A percentile compares a stretch with the other conserved stretches of the same genome.
phyloP scores from a whole-genome alignment of 495 filamentous ascomycete genomes.

The Sphaerosporella brunnea region DNA sequence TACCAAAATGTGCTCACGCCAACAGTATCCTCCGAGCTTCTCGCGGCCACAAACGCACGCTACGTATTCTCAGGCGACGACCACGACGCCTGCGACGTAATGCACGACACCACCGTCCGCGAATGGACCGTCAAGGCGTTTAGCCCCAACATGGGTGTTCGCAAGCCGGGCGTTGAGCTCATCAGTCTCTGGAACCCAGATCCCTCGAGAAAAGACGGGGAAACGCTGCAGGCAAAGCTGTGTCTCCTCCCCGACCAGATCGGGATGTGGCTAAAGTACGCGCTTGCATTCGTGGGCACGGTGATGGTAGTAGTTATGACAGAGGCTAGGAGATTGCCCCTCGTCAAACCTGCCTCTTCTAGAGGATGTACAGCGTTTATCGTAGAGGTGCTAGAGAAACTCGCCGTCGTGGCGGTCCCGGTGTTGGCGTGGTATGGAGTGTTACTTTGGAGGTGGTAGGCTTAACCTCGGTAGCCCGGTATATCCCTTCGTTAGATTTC shows the following conservation, averaged over 20 bases:
- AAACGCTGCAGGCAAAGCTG: conserved; percentile 69
- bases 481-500: too few species aligned
- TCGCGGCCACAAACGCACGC: conserved; percentile 52
- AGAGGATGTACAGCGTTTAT: conserved; percentile 11
- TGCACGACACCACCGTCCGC: conserved; percentile 50
- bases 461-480: too few species aligned
- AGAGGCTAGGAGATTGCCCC: not conserved
- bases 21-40: conserved; percentile 50
- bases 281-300: not conserved
- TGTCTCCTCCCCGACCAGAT: conserved; percentile 84
- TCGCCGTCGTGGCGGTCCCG: conserved; percentile 31
- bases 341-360: too few species aligned
- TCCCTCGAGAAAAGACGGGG: conserved; percentile 22
- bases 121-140: conserved; percentile 93
- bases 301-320: not conserved
- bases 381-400: conserved; percentile 26
- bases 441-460: conserved; percentile 37
- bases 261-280: conserved; percentile 61
- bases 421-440: conserved; percentile 36
- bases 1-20: conserved; percentile 86
- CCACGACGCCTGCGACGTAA: conserved; percentile 90
- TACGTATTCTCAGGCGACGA: conserved; percentile 91
- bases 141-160: conserved; percentile 93
- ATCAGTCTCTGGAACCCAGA: conserved; percentile 76
- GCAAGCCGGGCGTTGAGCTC: conserved; percentile 70